phyloP scores from a whole-genome alignment of 2,329 filamentous ascomycete species.

The Karstenula rhodostoma region DNA sequence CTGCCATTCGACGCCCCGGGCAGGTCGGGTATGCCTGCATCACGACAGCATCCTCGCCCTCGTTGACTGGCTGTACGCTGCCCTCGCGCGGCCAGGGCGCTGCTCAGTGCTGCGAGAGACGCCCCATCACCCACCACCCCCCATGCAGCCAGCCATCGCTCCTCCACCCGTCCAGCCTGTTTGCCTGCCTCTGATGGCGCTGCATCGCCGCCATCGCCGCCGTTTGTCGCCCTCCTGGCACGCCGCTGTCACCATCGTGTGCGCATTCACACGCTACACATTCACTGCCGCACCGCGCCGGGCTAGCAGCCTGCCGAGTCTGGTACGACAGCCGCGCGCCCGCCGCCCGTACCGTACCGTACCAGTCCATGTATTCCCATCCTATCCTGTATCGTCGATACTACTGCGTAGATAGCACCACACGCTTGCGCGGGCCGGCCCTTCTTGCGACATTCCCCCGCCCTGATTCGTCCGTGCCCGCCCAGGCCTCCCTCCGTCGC shows the following conservation, averaged over 20 bases:
- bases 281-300: neutral
- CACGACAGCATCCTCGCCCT: conserved; percentile 24
- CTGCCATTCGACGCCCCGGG: conserved; percentile 45
- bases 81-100: conserved; percentile 13
- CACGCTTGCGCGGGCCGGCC: conserved; percentile 42
- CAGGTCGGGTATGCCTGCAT: conserved; percentile 46
- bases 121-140: no score
- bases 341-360: conserved; percentile 27
- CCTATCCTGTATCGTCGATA: no score
- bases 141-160: conserved; percentile 9
- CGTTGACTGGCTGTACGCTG: conserved; percentile 35
- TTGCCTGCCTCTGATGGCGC: conserved; percentile 20
- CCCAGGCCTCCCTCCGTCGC: conserved; percentile 14
- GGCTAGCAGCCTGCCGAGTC: conserved; percentile 5
- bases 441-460: conserved; percentile 35
- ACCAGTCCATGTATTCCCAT: conserved; percentile 22
- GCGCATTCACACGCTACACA: conserved; percentile 13
- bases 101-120: neutral
- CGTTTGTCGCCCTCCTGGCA: conserved; percentile 21
- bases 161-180: conserved; percentile 16
- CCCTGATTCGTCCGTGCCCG: conserved; percentile 33
- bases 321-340: conserved; percentile 36
- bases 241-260: conserved; percentile 15
- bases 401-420: conserved; percentile 19
- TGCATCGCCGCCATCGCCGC: conserved; percentile 5